Conservation (phyloP, 2,329 filamentous ascomycete genomes). For the Fusarium chlamydosporum region DNA sequence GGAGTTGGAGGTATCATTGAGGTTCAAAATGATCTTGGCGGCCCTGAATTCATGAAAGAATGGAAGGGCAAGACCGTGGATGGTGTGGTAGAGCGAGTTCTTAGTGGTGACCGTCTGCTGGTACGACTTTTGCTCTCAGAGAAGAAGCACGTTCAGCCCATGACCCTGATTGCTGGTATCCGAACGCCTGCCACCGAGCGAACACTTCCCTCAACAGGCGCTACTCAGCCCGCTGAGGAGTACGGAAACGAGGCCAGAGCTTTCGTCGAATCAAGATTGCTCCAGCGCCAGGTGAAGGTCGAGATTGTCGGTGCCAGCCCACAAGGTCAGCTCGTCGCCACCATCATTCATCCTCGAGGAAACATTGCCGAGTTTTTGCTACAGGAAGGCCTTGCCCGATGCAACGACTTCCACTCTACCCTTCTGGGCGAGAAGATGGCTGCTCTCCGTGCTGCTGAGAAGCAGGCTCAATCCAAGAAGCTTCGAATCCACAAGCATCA, state of each 20-base stretch:
- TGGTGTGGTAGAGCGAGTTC: constrained; percentile 88
- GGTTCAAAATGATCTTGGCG: constrained; percentile 83
- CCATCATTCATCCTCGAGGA: constrained; percentile 87
- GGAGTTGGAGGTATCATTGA: constrained; percentile 76
- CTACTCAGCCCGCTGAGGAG: constrained; percentile 87
- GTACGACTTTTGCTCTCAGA: constrained; percentile 84
- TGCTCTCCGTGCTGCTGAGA: constrained; percentile 86
- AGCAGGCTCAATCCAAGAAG: constrained; percentile 81
- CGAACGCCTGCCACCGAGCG: constrained; percentile 91
- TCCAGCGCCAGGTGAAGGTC: constrained; percentile 88
- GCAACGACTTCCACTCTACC: constrained; percentile 95
- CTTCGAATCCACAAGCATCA: constrained; percentile 86
- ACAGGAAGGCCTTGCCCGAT: constrained; percentile 88
- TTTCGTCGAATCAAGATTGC: constrained; percentile 87
- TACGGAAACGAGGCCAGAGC: constrained; percentile 89
- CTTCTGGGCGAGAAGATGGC: constrained; percentile 92
- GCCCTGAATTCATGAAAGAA: constrained; percentile 83
- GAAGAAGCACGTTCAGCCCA: constrained; percentile 88
- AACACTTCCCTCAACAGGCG: constrained; percentile 81
- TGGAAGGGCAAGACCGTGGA: constrained; percentile 90
- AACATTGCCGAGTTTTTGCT: constrained; percentile 94
- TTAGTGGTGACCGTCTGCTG: constrained; percentile 91
- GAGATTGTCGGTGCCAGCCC: constrained; percentile 88
- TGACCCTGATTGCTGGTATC: constrained; percentile 90
- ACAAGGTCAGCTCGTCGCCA: constrained; percentile 91